A percentile compares a stretch with the other conserved stretches of the same genome.
These are phyloP conservation scores for Melampsora abietis-canadensis DNA, from an alignment of 1,284 basidiomycete species.

Conservation along the genomic window DNA sequence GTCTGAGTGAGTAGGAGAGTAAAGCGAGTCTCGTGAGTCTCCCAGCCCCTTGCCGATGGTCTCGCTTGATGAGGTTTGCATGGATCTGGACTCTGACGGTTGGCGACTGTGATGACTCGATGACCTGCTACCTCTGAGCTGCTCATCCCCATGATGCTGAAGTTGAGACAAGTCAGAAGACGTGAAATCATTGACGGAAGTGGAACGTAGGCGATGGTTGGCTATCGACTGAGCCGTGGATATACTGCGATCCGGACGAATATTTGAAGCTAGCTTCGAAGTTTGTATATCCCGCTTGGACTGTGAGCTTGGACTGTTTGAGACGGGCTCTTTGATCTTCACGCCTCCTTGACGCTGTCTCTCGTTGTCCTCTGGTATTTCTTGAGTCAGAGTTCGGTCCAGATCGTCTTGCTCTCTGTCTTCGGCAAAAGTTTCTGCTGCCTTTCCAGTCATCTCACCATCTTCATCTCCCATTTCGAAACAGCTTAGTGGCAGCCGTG, in stretches of 20 bases:
- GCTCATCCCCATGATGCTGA: background rate
- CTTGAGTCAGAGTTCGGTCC: background rate
- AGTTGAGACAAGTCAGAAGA: no score
- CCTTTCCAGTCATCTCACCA: background rate
- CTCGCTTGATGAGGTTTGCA: conserved; percentile 38
- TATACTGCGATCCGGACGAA: background rate
- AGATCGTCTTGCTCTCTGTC: background rate
- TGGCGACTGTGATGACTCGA: background rate
- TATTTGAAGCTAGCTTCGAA: background rate
- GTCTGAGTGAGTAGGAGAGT: background rate
- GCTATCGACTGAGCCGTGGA: background rate
- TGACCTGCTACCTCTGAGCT: background rate
- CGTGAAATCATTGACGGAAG: background rate
- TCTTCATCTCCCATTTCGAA: background rate
- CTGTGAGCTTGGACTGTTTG: background rate
- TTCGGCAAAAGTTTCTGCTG: background rate
- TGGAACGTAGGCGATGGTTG: background rate
- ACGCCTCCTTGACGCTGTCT: background rate
- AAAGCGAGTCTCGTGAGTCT: background rate
- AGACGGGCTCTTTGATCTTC: background rate
- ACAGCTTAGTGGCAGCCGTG: conserved; percentile 9
- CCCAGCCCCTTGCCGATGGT: conserved; percentile 18
- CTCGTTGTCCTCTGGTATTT: background rate
- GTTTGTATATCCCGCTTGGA: background rate
- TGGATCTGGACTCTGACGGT: conserved; percentile 24